Base-by-base conservation (phyloP, 2,329 filamentous ascomycete species). In the Alternaria dauci region DNA sequence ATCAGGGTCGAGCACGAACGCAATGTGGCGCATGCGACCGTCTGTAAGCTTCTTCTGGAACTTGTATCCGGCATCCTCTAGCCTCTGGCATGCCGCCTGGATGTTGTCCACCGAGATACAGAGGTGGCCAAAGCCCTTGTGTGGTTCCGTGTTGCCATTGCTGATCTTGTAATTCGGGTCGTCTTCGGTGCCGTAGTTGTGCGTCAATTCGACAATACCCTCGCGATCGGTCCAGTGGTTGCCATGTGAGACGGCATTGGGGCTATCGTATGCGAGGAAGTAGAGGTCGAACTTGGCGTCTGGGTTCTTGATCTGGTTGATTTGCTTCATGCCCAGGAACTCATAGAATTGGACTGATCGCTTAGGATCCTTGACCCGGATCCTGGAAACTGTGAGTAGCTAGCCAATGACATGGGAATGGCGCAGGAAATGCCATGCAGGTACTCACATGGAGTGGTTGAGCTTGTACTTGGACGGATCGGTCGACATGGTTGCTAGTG, bases 31-130 rank as follows among this genome's bases (percentile, higher is more conserved):
- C 77, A 79, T 79, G 58, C 90, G 86, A 2, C 95, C 95, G 68
- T 98, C 94, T 0, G 88, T 88, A 58, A 98, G 83, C 81, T 92
- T 96, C 88, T 98, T 98, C 85, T 98, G 93, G 81, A 98, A 99
- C 65, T 86, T 87, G 81, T 97, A 97, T 0, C 94, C 94, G 7
- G 91, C 93, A 75, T 94, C 91, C 78, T 96, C 93, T 62, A 99
- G 86, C 58, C 94, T 87, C 82, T 93, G 84, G 83, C 95, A 98
- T 2, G 94, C 94, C 3, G 91, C 92, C 81, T 96, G 91, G 65
- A 97, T 90, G 62, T 85, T 84, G 71, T 86, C 84, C 14, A 86
- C 84, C 8, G 80, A 81, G 76, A 98, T 89, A 73, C 92, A 94
- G 23, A 93, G 88, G 78, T 98, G 94, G 4, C 93, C 93, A 75